Percentiles rank a stretch among this genome's conserved stretches.
phyloP scores from a whole-genome alignment of 2,329 filamentous ascomycete species.

The Pseudofabraea citricarpa region DNA sequence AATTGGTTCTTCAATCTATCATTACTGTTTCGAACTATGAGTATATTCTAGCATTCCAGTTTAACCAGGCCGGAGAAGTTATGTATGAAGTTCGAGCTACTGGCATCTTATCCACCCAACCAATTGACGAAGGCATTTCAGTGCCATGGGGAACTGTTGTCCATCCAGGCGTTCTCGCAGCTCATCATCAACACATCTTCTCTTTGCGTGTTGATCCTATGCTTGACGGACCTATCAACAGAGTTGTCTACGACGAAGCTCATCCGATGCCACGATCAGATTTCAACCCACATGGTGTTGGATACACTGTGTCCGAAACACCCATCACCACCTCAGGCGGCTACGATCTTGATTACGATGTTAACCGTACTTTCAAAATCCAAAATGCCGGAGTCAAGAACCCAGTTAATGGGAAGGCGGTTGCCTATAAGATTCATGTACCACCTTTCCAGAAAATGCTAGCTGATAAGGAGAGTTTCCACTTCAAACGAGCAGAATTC shows the following conservation, averaged over 20 bases:
- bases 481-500: slow-evolving; percentile 47
- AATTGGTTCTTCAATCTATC: slow-evolving; percentile 64
- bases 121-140: slow-evolving; percentile 58
- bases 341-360: slow-evolving; percentile 40
- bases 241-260: slow-evolving; percentile 52
- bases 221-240: slow-evolving; percentile 51
- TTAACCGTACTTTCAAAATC: slow-evolving; percentile 53
- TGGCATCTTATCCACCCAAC: slow-evolving; percentile 62
- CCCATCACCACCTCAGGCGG: slow-evolving; percentile 40
- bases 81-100: slow-evolving; percentile 65
- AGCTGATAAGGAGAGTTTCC: slow-evolving; percentile 40
- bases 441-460: slow-evolving; percentile 55
- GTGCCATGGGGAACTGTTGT: slow-evolving; percentile 66
- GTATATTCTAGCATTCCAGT: slow-evolving; percentile 67
- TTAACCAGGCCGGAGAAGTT: slow-evolving; percentile 66
- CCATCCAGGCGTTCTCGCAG: slow-evolving; percentile 63
- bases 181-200: slow-evolving; percentile 76
- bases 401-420: slow-evolving; percentile 46
- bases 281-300: slow-evolving; percentile 46
- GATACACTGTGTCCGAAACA: slow-evolving; percentile 44
- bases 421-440: slow-evolving; percentile 51
- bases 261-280: slow-evolving; percentile 53
- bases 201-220: slow-evolving; percentile 60
- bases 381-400: slow-evolving; percentile 47
- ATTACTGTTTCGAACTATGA: slow-evolving; percentile 71